phyloP scores from a whole-genome alignment of 2,329 filamentous ascomycete species.

The Epichloe typhina region DNA sequence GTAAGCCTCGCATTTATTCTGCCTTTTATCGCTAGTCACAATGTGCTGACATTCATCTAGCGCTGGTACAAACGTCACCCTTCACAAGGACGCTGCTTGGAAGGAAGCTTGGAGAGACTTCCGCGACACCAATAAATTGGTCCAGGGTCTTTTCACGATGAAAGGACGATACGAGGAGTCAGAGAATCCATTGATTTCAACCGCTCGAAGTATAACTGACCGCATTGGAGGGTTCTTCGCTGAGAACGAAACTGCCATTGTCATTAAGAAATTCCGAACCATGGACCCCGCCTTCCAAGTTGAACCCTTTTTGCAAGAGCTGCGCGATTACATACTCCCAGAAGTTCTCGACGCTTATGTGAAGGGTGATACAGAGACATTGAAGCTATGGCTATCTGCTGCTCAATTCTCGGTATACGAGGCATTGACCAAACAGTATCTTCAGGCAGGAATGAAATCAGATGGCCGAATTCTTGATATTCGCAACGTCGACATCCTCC shows the following conservation, averaged over 20 bases:
- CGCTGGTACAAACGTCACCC: conserved; percentile 82
- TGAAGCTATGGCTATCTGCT: conserved; percentile 91
- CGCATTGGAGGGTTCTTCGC: conserved; percentile 91
- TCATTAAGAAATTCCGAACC: conserved; percentile 93
- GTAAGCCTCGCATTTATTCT: conserved; percentile 35
- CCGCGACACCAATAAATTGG: conserved; percentile 75
- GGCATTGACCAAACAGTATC: conserved; percentile 93
- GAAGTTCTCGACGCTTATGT: conserved; percentile 97
- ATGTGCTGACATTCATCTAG: conserved; percentile 31
- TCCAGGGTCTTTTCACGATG: conserved; percentile 78
- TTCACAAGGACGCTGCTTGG: conserved; percentile 96
- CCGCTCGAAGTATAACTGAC: conserved; percentile 87
- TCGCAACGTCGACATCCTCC: conserved; percentile 77
- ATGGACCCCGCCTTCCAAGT: conserved; percentile 94
- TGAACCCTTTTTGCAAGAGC: conserved; percentile 86
- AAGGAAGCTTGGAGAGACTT: conserved; percentile 98
- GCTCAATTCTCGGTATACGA: conserved; percentile 95
- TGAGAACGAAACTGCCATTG: conserved; percentile 93
- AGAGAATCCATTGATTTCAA: conserved; percentile 88
- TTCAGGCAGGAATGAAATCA: conserved; percentile 80
- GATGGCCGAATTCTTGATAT: conserved; percentile 95
- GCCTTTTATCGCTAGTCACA: not conserved
- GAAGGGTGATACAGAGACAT: conserved; percentile 80
- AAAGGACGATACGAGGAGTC: conserved; percentile 88
- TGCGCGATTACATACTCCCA: conserved; percentile 94